Conservation (phyloP, 805 yeast genomes). For the Barnettozyma salicaria region DNA sequence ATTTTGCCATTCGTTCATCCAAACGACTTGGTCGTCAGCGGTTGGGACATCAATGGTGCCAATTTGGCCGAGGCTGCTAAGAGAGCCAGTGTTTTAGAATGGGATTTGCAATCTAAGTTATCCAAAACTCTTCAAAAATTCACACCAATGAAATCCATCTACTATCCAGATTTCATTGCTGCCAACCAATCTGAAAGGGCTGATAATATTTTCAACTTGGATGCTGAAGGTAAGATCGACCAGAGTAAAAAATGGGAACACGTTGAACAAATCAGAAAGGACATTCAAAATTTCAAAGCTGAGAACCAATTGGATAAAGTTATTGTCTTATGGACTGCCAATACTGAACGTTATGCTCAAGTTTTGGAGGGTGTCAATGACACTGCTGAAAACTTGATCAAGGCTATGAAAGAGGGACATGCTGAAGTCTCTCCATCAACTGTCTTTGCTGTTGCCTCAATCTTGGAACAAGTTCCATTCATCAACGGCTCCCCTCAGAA, state of each 20-base stretch:
- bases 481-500: conserved; percentile 97
- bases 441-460: conserved; percentile 89
- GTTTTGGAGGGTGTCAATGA: conserved; percentile 78
- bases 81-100: conserved; percentile 83
- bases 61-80: conserved; percentile 73
- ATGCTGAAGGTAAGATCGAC: conserved; percentile 41
- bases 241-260: conserved; percentile 78
- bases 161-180: conserved; percentile 96
- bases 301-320: conserved; percentile 76
- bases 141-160: conserved; percentile 76
- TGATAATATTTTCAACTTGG: conserved; percentile 69
- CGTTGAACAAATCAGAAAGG: conserved; percentile 79
- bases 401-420: conserved; percentile 71
- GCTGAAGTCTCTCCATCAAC: conserved; percentile 87
- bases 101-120: conserved; percentile 74
- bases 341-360: conserved; percentile 89
- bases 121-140: conserved; percentile 53
- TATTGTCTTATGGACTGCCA: conserved; percentile 93
- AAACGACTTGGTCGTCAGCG: conserved; percentile 82
- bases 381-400: conserved; percentile 72
- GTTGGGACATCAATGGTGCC: conserved; percentile 86
- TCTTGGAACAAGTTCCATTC: conserved; percentile 82
- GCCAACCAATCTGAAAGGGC: conserved; percentile 92
- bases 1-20: conserved; percentile 86
- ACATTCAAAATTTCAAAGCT: conserved; percentile 71